Evolutionary conservation across 768 basidiomycete species (phyloP).

Genomic region (Hortiboletus campestris): DNA sequence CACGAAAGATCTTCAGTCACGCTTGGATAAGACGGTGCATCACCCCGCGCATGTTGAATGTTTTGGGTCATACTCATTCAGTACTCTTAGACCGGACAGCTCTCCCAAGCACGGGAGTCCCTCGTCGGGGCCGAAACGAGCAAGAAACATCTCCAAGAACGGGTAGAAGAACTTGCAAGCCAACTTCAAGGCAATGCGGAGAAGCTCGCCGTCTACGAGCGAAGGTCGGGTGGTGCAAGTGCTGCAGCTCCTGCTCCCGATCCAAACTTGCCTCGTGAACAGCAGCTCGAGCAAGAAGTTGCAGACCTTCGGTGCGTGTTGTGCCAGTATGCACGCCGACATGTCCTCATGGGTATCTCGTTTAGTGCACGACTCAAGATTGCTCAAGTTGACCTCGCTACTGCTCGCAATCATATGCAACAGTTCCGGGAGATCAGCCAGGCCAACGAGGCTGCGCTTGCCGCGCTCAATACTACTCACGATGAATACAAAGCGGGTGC

Average conservation of each 20-base stretch:
- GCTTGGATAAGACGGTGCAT: constrained; percentile 70
- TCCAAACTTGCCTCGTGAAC: constrained; percentile 59
- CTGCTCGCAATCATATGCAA: constrained; percentile 68
- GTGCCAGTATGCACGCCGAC: background rate
- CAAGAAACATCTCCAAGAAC: constrained; percentile 75
- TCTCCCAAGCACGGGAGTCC: constrained; percentile 66
- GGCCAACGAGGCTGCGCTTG: constrained; percentile 75
- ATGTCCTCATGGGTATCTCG: background rate
- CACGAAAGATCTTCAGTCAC: constrained; percentile 66
- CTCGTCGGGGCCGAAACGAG: constrained; percentile 74
- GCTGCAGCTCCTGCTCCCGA: constrained; percentile 37
- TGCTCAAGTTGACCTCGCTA: constrained; percentile 70
- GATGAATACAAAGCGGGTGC: constrained; percentile 78
- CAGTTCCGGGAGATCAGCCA: constrained; percentile 87
- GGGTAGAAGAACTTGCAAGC: constrained; percentile 42
- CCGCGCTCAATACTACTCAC: constrained; percentile 64
- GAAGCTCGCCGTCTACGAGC: constrained; percentile 85
- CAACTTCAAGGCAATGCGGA: constrained; percentile 77
- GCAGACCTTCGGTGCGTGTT: constrained; percentile 72
- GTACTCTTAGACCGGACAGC: constrained; percentile 51
- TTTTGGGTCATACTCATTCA: constrained; percentile 8
- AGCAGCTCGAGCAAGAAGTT: constrained; percentile 80
- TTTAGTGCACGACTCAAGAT: constrained; percentile 71
- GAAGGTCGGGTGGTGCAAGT: constrained; percentile 42
- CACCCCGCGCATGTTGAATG: background rate